Evolutionary conservation across 345 rosid species (phyloP).

Genomic region (Salix udensis): DNA sequence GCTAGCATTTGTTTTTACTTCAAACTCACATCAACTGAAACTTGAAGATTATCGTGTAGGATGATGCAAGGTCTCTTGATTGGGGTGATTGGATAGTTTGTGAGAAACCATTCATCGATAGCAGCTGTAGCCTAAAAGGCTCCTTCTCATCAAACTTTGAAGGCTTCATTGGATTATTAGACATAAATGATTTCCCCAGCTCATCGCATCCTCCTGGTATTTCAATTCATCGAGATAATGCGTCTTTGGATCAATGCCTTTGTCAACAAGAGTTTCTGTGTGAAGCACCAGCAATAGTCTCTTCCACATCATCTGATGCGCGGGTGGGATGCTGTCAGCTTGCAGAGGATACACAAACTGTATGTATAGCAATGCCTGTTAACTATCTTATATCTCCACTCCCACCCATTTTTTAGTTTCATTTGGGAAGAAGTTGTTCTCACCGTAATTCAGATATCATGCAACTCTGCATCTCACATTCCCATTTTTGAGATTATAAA

Average conservation of each 20-base stretch:
- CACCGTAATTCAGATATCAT: not conserved
- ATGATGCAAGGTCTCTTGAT: constrained; percentile 46
- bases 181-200: constrained; percentile 35
- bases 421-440: not conserved
- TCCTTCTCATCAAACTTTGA: constrained; percentile 28
- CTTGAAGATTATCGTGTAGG: constrained; percentile 33
- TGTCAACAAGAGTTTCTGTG: constrained; percentile 25
- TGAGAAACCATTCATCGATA: constrained; percentile 30
- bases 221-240: constrained; percentile 26
- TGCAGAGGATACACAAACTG: constrained; percentile 29
- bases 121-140: constrained; percentile 18
- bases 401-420: not conserved
- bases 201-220: constrained; percentile 13
- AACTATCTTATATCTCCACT: not conserved
- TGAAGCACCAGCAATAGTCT: constrained; percentile 27
- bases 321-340: constrained; percentile 27
- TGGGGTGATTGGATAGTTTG: constrained; percentile 71
- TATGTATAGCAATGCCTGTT: constrained; percentile 21
- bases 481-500: constrained; percentile 19
- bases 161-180: constrained; percentile 32
- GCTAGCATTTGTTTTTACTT: not conserved
- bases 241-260: constrained; percentile 24
- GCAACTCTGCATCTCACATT: not conserved
- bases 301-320: constrained; percentile 28
- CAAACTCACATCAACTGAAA: constrained; percentile 1